These are phyloP conservation scores for Trichoderma endophyticum DNA, from an alignment of 2,329 filamentous ascomycete species.

Conservation along the genomic window DNA sequence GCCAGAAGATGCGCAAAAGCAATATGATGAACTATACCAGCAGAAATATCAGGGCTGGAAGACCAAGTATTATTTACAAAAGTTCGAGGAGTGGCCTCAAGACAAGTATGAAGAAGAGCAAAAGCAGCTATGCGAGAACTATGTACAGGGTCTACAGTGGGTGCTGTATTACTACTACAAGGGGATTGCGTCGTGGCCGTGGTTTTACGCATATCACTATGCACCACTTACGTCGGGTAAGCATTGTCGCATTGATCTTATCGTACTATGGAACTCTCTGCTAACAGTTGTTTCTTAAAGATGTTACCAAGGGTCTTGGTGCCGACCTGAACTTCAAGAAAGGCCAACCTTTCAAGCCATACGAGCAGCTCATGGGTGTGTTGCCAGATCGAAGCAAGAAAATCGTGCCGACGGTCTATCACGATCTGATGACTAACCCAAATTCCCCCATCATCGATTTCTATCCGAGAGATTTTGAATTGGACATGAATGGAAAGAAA, in stretches of 20 bases:
- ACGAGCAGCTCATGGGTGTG: slow-evolving; percentile 97
- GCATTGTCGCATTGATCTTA: slow-evolving; percentile 12
- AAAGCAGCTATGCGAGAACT: slow-evolving; percentile 84
- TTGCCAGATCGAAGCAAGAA: slow-evolving; percentile 95
- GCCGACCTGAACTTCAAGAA: slow-evolving; percentile 90
- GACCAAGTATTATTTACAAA: slow-evolving; percentile 84
- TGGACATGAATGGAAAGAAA: slow-evolving; percentile 99
- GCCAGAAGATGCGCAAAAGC: slow-evolving; percentile 71
- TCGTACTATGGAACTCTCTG: background rate
- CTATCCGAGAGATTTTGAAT: slow-evolving; percentile 92
- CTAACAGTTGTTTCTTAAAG: slow-evolving; percentile 41
- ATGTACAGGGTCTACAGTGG: slow-evolving; percentile 97
- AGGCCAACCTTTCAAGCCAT: slow-evolving; percentile 91
- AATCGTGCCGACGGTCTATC: slow-evolving; percentile 85
- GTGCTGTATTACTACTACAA: slow-evolving; percentile 97
- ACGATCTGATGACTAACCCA: slow-evolving; percentile 86
- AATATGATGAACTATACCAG: slow-evolving; percentile 82
- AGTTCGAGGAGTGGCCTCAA: slow-evolving; percentile 81
- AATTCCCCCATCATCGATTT: slow-evolving; percentile 96
- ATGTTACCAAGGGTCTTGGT: slow-evolving; percentile 82
- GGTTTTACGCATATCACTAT: slow-evolving; percentile 97
- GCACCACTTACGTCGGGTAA: slow-evolving; percentile 88
- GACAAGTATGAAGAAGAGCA: slow-evolving; percentile 75
- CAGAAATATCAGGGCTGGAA: slow-evolving; percentile 92
- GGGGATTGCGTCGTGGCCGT: slow-evolving; percentile 96